Base-by-base conservation (phyloP, 345 rosid genomes). In the Brassica napus region DNA sequence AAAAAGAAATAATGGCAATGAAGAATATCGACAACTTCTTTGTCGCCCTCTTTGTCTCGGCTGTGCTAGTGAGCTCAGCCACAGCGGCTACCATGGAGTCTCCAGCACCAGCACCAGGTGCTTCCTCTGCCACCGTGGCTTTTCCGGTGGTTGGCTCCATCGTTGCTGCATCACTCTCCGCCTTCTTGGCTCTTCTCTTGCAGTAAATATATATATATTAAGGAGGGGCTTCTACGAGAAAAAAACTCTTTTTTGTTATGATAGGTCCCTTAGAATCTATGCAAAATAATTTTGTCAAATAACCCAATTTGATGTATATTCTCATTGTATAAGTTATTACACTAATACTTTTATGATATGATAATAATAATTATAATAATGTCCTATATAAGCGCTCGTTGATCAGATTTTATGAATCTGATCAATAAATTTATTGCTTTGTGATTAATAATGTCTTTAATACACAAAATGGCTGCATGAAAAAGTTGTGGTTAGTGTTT, bases 11-110 rank as follows among this genome's bases (percentile, higher is more conserved):
- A 77, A 44, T 89, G 91, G 88, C 82, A 59, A 88, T 86, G 91
- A 88, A 83, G 89, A 89, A 87, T 84, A 15, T 82, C 39, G 89
- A 87, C 26, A 81, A 64, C 79, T 49, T 77, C 15, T 85, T 85
- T 32, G 60, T 80, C 55, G 79, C 86, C 81, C 79, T 84, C 24
- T 84, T 86, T 8, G 16, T 81, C 77, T 71, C 79, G 68, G 89
- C 87, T 58, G 88, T 91, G 85, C 76, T 90, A 64, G 64, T 79
- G 78, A 78, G 84, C 68, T 74, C 84, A 8, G 87, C 79, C 65
- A 47, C 82, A 71, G 93, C 89, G 2, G 91, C 86, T n/a, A 59
- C 82, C 11, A 83, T 74, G 74, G 86, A 79, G 68, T 79, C 78
- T 65, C 80, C 79, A 0, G 85, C 93, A 34, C 85, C 88, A 6